These are phyloP conservation scores for Wickerhamiella occidentalis DNA, from an alignment of 805 yeast genomes.

Conservation along the genomic window DNA sequence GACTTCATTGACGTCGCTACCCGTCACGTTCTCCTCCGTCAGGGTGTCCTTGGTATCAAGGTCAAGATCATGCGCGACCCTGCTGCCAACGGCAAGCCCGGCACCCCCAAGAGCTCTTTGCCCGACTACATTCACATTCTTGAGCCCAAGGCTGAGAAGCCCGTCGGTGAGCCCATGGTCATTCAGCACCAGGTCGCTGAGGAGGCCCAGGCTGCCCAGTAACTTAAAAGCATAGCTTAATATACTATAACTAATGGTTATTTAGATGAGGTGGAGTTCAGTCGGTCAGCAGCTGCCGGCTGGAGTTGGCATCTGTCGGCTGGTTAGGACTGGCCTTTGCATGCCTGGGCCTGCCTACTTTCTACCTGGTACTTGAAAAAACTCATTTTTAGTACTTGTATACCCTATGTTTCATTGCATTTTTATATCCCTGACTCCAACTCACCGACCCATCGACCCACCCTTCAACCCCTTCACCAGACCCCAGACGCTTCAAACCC, in stretches of 20 bases:
- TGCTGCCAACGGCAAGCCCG: constrained; percentile 33
- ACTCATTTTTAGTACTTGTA: no score
- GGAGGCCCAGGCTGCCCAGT: constrained; percentile 14
- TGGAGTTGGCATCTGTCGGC: no score
- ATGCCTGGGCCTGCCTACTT: no score
- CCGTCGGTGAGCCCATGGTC: constrained; percentile 55
- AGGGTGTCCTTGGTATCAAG: constrained; percentile 99
- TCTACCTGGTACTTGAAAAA: no score
- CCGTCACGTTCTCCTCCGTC: constrained; percentile 99
- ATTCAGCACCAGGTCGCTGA: constrained; percentile 43
- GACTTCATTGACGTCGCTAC: constrained; percentile 98
- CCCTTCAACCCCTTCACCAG: not conserved
- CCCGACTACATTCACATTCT: constrained; percentile 89
- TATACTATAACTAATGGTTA: not conserved
- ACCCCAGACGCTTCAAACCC: not conserved
- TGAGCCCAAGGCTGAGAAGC: constrained; percentile 84
- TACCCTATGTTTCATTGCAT: no score
- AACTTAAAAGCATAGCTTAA: constrained; percentile 9
- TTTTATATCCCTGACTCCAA: no score
- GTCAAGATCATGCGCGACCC: constrained; percentile 99
- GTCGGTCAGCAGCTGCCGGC: no score
- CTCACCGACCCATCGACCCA: no score
- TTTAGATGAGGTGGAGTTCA: no score
- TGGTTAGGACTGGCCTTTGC: no score
- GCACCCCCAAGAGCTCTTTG: constrained; percentile 42